Evolutionary conservation across 2,329 filamentous ascomycete species (phyloP), one percentile per base, ranked within the genome.

Genomic region (Paraphaeosphaeria minitans): DNA sequence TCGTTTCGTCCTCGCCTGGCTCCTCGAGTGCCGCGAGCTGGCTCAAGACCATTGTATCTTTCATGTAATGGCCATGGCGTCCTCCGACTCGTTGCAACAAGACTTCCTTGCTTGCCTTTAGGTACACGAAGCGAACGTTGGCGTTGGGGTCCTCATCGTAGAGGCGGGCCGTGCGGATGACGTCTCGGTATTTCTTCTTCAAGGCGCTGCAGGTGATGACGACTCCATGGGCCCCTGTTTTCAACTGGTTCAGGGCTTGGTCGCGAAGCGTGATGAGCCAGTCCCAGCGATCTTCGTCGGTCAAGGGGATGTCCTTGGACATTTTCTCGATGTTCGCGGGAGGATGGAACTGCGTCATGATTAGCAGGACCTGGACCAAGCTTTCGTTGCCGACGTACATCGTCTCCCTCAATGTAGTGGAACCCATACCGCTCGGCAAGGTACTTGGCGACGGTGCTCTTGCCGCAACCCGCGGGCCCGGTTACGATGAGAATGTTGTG

Each of bases 151-250:
- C 72, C 60, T 81, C 73, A 60, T 80, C 76, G 65, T 81, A 78
- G 65, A 82, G 78, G 7, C 77, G 69, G n/a, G 81, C 81, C n/a
- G 80, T 74, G 16, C 81, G 79, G 56, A 83, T 79, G 54, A 82
- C 80, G 65, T 99, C 95, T 68, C 95, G 89, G 82, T 99, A 99
- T 80, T 96, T 97, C 76, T 91, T 91, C 84, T 98, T 98, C 55
- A 99, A 85, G 1, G 94, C 95, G 13, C 92, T 97, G 84, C 95
- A 99, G 54, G 95, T 97, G 60, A 99, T 85, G 51, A 99, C 91
- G n/a, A 97, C 95, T 50, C 92, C 80, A 29, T 75, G 68, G 29
- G 74, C 66, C 8, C 76, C 74, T 2, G 71, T 47, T 49, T 71
- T 67, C 47, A 80, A 64, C 6, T 75, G 66, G 19, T 60, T 63